These are phyloP conservation scores for Stachybotrys chlorohalonatus DNA, from an alignment of 2,329 filamentous ascomycete species.

Conservation along the genomic window DNA sequence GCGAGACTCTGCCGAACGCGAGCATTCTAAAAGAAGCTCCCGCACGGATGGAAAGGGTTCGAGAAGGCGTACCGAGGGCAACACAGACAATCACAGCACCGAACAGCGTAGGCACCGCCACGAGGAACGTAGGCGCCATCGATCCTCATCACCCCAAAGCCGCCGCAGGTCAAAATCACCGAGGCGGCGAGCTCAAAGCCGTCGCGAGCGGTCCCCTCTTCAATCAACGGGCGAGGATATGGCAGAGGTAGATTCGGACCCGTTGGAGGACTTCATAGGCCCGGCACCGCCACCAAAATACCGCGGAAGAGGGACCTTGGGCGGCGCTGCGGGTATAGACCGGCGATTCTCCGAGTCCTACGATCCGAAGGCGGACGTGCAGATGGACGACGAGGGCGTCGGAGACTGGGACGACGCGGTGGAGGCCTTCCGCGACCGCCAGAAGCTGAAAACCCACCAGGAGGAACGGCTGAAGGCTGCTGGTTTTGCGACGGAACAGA, in stretches of 20 bases:
- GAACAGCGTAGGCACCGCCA: slow-evolving; percentile 7
- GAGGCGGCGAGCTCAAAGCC: slow-evolving; percentile 15
- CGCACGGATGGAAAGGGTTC: slow-evolving; percentile 10
- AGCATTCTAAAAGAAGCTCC: slow-evolving; percentile 5
- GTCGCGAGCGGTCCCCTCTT: slow-evolving; percentile 22
- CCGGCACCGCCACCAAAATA: slow-evolving; percentile 49
- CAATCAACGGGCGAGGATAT: slow-evolving; percentile 5
- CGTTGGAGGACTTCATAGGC: slow-evolving; percentile 67
- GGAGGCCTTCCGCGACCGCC: slow-evolving; percentile 70
- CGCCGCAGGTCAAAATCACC: slow-evolving; percentile 22
- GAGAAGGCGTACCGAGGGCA: slow-evolving; percentile 9
- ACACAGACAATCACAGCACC: slow-evolving; percentile 5
- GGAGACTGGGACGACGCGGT: slow-evolving; percentile 74
- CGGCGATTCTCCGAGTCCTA: slow-evolving; percentile 65
- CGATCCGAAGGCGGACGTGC: slow-evolving; percentile 47
- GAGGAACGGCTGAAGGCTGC: slow-evolving; percentile 67
- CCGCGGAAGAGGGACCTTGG: slow-evolving; percentile 62
- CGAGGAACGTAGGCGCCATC: slow-evolving; percentile 8
- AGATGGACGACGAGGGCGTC: slow-evolving; percentile 37
- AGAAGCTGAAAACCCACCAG: slow-evolving; percentile 66
- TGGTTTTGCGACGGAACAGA: slow-evolving; percentile 68
- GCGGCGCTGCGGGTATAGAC: slow-evolving; percentile 62
- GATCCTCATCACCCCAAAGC: slow-evolving; percentile 15
- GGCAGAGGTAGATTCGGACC: slow-evolving; percentile 46
- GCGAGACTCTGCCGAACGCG: slow-evolving; percentile 11